phyloP scores from a whole-genome alignment of 2,329 filamentous ascomycete genomes.

The Fusarium transvaalense region DNA sequence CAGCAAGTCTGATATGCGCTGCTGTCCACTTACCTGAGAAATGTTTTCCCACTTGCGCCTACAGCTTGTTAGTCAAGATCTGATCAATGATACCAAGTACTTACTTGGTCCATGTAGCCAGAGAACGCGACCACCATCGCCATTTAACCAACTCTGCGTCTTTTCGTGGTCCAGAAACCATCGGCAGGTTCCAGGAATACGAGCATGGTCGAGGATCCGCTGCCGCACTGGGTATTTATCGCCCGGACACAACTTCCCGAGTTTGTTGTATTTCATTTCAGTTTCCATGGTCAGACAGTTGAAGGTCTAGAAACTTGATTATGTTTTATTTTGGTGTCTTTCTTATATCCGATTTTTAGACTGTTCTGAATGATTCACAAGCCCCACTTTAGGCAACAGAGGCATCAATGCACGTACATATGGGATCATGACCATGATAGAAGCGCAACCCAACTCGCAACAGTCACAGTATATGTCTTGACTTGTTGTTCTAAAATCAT shows the following conservation, averaged over 20 bases:
- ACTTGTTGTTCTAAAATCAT: too few species aligned
- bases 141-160: not conserved
- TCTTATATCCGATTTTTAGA: not conserved
- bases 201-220: not conserved
- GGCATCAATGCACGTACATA: not conserved
- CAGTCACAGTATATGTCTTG: not conserved
- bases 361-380: not conserved
- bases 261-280: fast-evolving
- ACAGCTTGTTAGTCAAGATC: fast-evolving
- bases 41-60: constrained; percentile 21
- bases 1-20: fast-evolving
- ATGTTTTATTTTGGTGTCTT: not conserved
- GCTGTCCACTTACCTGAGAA: not conserved
- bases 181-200: not conserved
- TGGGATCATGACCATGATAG: too few species aligned
- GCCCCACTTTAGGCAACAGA: not conserved
- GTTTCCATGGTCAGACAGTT: not conserved
- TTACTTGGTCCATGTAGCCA: constrained; percentile 16
- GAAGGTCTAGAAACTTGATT: fast-evolving
- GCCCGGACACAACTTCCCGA: constrained; percentile 1
- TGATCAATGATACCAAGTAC: fast-evolving
- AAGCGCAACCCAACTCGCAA: not conserved
- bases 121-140: not conserved
- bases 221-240: constrained; percentile 4
- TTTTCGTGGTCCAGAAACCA: constrained; percentile 4